phyloP scores from a whole-genome alignment of 2,329 filamentous ascomycete genomes.

The Epichloe bromicola region DNA sequence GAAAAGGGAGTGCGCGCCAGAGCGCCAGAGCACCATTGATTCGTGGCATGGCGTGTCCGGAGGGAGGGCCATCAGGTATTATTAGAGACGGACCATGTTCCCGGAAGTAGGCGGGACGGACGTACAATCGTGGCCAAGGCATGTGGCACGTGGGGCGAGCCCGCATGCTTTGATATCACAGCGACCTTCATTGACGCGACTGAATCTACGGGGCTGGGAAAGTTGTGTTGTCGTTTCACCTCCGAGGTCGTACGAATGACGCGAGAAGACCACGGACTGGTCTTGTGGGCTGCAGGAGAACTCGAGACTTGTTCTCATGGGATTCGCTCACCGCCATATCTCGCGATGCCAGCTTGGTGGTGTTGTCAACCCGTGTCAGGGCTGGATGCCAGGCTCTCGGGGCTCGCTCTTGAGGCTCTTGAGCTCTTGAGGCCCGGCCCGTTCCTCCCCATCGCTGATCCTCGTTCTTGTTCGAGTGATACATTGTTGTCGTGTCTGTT shows the following conservation, averaged over 20 bases:
- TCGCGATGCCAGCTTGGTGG: background rate
- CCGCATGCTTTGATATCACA: no score
- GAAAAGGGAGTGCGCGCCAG: no score
- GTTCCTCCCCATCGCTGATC: background rate
- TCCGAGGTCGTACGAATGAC: background rate
- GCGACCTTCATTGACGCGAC: no score
- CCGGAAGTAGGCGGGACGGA: no score
- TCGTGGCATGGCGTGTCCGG: background rate
- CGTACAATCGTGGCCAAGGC: constrained; percentile 8
- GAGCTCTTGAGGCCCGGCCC: background rate
- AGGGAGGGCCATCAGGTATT: background rate
- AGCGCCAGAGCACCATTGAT: no score
- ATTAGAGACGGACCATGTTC: no score
- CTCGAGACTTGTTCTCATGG: background rate
- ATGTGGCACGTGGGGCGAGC: constrained; percentile 9
- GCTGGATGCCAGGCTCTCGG: background rate
- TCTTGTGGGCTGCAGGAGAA: background rate
- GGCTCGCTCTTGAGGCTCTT: no score
- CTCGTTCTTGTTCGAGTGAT: background rate
- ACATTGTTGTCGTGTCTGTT: background rate
- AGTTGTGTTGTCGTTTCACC: background rate
- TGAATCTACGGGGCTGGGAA: no score
- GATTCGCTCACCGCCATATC: background rate
- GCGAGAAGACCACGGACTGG: background rate
- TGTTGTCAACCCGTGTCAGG: background rate